A percentile compares a stretch with the other conserved stretches of the same genome.
Evolutionary conservation across 345 rosid species (phyloP).

Genomic region (Sonneratia caseolaris): DNA sequence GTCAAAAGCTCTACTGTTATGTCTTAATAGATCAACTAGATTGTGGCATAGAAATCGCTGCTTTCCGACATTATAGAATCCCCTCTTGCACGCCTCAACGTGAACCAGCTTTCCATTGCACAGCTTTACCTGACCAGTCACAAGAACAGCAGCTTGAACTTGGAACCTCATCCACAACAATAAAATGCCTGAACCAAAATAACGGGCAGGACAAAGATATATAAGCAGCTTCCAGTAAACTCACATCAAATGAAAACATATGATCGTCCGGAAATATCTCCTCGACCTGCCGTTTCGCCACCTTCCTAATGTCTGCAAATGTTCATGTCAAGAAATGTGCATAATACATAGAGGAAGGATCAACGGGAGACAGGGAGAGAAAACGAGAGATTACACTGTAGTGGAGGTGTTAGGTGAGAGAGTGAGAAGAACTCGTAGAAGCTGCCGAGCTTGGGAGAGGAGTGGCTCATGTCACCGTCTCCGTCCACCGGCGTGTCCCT

Average conservation of each 20-base stretch:
- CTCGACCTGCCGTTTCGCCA: conserved; percentile 38
- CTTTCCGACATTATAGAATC: conserved; percentile 75
- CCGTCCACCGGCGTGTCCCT: conserved; percentile 43
- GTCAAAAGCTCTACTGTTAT: conserved; percentile 82
- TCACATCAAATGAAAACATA: conserved; percentile 80
- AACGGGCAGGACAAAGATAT: background rate
- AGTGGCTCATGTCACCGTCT: conserved; percentile 63
- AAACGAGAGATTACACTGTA: conserved; percentile 49
- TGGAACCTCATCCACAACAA: background rate
- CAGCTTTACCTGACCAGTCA: conserved; percentile 59
- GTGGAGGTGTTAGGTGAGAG: conserved; percentile 81
- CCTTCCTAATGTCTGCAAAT: conserved; percentile 54
- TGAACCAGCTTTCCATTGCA: conserved; percentile 88
- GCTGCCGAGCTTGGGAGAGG: conserved; percentile 72
- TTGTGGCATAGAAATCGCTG: conserved; percentile 67
- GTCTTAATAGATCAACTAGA: conserved; percentile 87
- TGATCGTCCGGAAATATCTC: conserved; percentile 63
- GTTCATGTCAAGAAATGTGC: background rate
- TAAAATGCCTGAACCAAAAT: conserved; percentile 1
- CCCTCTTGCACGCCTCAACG: conserved; percentile 71
- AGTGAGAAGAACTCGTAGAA: conserved; percentile 96
- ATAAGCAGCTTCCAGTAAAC: conserved; percentile 1
- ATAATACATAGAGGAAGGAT: background rate
- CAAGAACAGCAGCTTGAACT: background rate
- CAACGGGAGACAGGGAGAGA: background rate